These are phyloP conservation scores for Suillus weaverae DNA, from an alignment of 768 basidiomycete species.

Conservation along the genomic window DNA sequence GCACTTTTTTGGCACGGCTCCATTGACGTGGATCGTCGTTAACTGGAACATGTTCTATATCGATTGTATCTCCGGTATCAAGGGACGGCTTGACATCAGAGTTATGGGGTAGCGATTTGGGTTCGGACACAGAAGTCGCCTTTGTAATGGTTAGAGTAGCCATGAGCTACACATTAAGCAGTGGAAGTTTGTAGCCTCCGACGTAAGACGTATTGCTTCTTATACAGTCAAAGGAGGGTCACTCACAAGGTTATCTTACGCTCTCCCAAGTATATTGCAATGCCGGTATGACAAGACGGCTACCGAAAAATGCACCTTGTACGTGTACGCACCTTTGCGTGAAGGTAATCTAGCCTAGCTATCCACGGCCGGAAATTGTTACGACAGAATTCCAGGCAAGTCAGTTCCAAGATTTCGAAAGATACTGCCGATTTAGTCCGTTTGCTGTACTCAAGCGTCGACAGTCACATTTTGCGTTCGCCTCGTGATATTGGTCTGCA, in stretches of 20 bases:
- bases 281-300: background rate
- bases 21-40: constrained; percentile 63
- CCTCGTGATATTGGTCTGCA: background rate
- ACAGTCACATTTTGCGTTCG: background rate
- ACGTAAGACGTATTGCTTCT: background rate
- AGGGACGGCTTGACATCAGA: background rate
- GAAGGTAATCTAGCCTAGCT: background rate
- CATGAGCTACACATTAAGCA: background rate
- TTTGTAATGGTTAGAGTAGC: background rate
- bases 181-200: background rate
- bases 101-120: background rate
- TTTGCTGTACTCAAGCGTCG: background rate
- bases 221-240: background rate
- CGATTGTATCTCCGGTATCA: constrained; percentile 13
- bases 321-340: background rate
- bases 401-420: background rate
- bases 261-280: background rate
- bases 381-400: no score
- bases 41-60: constrained; percentile 43
- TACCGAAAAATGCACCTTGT: background rate
- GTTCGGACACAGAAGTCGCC: background rate
- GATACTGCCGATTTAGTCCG: background rate
- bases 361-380: background rate
- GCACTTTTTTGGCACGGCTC: constrained; percentile 56
- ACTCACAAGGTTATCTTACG: background rate